Evolutionary conservation across 2,329 filamentous ascomycete genomes (phyloP), one percentile per base, ranked within the genome.

Genomic region (Fusarium beomiforme): DNA sequence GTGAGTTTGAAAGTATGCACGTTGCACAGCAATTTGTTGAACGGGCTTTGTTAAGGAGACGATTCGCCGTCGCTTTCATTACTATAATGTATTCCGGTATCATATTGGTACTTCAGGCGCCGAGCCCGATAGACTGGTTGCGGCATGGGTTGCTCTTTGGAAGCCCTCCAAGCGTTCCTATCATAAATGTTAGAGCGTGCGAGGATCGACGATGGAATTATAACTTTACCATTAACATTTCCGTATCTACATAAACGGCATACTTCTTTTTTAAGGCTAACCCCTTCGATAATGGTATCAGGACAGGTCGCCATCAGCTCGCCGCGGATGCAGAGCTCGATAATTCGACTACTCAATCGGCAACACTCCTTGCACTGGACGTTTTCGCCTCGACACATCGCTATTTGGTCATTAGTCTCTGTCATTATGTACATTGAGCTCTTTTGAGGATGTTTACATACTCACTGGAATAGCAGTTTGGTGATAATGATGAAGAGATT

Each of bases 301-400:
- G 68, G 61, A 10, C 71, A 73, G n/a, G 29, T 44, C 5, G 23
- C 34, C 50, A 63, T 61, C 43, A 61, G 24, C 36, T 64, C 59
- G 24, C 64, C 67, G 7, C 68, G 70, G 41, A 71, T 59, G 41
- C 71, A 73, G 41, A 50, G 47, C n/a, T 62, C 33, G 39, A 55
- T 41, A 21, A 73, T 51, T 14, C 55, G 51, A 13, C 36, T 39
- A 21, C 31, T 59, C 21, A 71, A 42, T 43, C 44, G 41, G 29
- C 36, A 59, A 65, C 71, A 73, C 26, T 66, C 47, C 42, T 61
- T 70, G 11, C 71, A 74, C 34, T 70, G 71, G 46, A 74, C 55
- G 24, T 58, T 63, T 19, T 60, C 69, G 14, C 65, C 71, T 56
- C 55, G 50, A 42, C 71, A 74, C 71, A 74, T 74, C 29, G 10